phyloP scores from a whole-genome alignment of 2,329 filamentous ascomycete species.

The Neurospora sp. region DNA sequence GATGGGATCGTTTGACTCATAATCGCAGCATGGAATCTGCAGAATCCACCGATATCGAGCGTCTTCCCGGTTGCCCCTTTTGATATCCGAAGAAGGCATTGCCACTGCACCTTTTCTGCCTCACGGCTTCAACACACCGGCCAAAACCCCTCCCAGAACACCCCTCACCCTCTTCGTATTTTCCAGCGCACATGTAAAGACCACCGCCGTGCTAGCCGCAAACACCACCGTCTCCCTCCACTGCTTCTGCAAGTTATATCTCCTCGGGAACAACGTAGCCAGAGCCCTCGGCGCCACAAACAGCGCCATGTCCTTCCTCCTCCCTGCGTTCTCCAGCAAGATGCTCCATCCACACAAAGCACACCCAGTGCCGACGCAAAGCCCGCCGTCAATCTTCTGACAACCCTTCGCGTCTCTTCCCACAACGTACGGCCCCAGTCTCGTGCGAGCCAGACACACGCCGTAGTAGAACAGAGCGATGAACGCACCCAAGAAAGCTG shows the following conservation, averaged over 20 bases:
- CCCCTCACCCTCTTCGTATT: conserved; percentile 54
- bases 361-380: conserved; percentile 65
- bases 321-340: conserved; percentile 54
- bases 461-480: conserved; percentile 77
- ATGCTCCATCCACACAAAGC: conserved; percentile 74
- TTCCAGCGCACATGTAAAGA: conserved; percentile 59
- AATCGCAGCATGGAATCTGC: background rate
- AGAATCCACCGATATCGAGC: background rate
- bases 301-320: conserved; percentile 65
- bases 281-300: conserved; percentile 74
- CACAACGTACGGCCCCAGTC: conserved; percentile 60
- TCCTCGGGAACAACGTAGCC: conserved; percentile 62
- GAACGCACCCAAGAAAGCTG: conserved; percentile 67
- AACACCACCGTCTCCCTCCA: conserved; percentile 60
- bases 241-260: conserved; percentile 52
- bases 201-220: conserved; percentile 55
- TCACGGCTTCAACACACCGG: conserved; percentile 32
- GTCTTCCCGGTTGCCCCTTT: background rate
- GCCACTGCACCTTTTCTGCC: background rate
- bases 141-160: conserved; percentile 53
- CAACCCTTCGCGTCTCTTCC: conserved; percentile 37
- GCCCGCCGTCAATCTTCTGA: conserved; percentile 46
- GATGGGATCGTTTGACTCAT: background rate
- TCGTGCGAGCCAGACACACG: conserved; percentile 66
- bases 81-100: background rate